Conservation (phyloP, 2,329 filamentous ascomycete genomes). For the Cladosporium sp. region DNA sequence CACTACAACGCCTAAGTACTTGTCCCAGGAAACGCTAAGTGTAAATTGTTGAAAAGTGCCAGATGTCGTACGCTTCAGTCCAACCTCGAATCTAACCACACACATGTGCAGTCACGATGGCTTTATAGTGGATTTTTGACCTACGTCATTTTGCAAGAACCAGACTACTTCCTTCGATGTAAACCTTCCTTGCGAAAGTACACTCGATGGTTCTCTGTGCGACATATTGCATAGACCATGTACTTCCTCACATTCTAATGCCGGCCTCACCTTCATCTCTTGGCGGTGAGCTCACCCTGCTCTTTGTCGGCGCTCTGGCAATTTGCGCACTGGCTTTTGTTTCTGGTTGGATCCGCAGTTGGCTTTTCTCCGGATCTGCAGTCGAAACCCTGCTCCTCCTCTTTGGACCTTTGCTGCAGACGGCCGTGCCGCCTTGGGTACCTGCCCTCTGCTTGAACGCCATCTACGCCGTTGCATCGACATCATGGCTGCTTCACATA, state of each 20-base stretch:
- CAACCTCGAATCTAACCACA: neutral
- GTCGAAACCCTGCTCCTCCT: constrained; percentile 30
- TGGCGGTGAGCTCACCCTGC: neutral
- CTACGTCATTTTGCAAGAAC: neutral
- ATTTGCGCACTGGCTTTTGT: neutral
- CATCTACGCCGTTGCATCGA: constrained; percentile 49
- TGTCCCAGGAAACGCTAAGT: neutral
- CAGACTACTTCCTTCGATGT: neutral
- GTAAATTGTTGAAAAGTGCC: neutral
- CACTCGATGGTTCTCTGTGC: neutral
- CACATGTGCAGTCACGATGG: neutral
- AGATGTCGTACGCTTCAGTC: neutral
- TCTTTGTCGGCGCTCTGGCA: neutral
- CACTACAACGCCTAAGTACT: neutral
- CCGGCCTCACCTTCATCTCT: neutral
- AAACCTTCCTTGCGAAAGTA: neutral
- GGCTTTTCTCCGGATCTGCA: constrained; percentile 32
- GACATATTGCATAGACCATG: neutral
- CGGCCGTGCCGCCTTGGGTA: constrained; percentile 48
- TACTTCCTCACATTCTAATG: neutral
- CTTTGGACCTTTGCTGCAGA: constrained; percentile 28
- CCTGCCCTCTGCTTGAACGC: constrained; percentile 40
- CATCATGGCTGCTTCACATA: constrained; percentile 54
- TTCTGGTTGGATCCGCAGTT: constrained; percentile 27
- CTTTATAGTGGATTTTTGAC: neutral